phyloP scores from a whole-genome alignment of 2,329 filamentous ascomycete species.

The Aspergillus ochraceoroseus region DNA sequence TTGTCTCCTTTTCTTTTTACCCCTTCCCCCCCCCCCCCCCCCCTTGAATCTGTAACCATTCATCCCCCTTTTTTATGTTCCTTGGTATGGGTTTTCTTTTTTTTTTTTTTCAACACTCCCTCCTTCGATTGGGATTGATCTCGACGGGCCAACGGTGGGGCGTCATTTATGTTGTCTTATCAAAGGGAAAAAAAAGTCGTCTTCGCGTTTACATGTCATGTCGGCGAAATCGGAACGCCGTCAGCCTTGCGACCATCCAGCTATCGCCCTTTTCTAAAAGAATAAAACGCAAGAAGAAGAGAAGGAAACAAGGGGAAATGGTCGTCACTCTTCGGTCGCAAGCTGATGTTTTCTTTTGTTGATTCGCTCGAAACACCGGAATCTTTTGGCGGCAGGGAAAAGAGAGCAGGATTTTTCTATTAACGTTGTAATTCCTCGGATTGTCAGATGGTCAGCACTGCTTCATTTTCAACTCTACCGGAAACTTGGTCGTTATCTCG shows the following conservation, averaged over 20 bases:
- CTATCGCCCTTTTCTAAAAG: conserved; percentile 12
- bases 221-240: conserved; percentile 35
- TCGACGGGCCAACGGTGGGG: conserved; percentile 36
- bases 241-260: conserved; percentile 35
- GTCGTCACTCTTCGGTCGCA: conserved; percentile 35
- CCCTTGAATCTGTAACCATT: conserved; percentile 21
- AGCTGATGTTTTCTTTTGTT: conserved; percentile 39
- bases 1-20: conserved; percentile 19
- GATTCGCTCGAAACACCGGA: conserved; percentile 38
- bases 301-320: conserved; percentile 9
- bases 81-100: conserved; percentile 27
- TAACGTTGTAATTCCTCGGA: conserved; percentile 46
- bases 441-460: conserved; percentile 44
- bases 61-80: conserved; percentile 30
- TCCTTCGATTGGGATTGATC: conserved; percentile 33
- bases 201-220: conserved; percentile 35
- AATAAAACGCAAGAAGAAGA: conserved; percentile 1
- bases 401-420: conserved; percentile 30
- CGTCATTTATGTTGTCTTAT: conserved; percentile 36
- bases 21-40: conserved; percentile 15
- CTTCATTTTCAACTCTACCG: conserved; percentile 35
- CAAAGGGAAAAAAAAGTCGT: conserved; percentile 29
- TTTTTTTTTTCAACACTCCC: conserved; percentile 18
- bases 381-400: conserved; percentile 42
- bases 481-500: conserved; percentile 38